Base-by-base conservation (phyloP, 805 yeast genomes). In the Saccharomyces paradoxus region DNA sequence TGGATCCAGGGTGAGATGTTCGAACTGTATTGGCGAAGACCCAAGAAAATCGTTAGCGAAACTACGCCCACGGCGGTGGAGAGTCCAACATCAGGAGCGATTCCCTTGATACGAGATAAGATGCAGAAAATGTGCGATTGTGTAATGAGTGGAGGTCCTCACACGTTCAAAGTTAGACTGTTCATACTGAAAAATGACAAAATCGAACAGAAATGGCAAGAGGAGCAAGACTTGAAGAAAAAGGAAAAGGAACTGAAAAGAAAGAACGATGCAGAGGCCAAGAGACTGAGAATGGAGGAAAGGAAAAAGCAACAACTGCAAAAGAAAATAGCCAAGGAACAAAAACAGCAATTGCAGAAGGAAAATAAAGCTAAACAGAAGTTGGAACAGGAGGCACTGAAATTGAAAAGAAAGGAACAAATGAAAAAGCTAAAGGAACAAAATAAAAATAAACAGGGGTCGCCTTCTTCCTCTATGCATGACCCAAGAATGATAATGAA, bases 111-210 rank as follows among this genome's bases (percentile, higher is more conserved):
- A 7, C 74, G 95, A 62, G 97, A 92, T 59, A 83, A 83, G 54
- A 90, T 91, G 96, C 85, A 89, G 56, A 90, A 89, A 66, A 73
- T 94, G 54, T 82, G 92, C 60, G 97, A 91, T 60, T 82, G 91
- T 56, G 71, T 74, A 1, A 70, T 90, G 71, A 74, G 76, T 10
- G 76, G 86, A 24, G 98, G 97, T 0, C 96, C 97, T 0, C 99
- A 92, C 70, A 70, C 74, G 0, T 89, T 89, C 70, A 89, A 84
- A 44, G 78, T 86, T 1, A 74, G 95, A 56, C 69, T 94, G 31
- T 94, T 87, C 70, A 84, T 89, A n/a, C 80, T 89, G 52, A 87
- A 88, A 63, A 96, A 90, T 62, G 96, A 89, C 44, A 80, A 82
- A 44, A 75, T 79, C 26, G 89, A 84, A 58, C 75, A 71, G 59